These are phyloP conservation scores for Russula earlei DNA, from an alignment of 768 basidiomycete species.

Conservation along the genomic window DNA sequence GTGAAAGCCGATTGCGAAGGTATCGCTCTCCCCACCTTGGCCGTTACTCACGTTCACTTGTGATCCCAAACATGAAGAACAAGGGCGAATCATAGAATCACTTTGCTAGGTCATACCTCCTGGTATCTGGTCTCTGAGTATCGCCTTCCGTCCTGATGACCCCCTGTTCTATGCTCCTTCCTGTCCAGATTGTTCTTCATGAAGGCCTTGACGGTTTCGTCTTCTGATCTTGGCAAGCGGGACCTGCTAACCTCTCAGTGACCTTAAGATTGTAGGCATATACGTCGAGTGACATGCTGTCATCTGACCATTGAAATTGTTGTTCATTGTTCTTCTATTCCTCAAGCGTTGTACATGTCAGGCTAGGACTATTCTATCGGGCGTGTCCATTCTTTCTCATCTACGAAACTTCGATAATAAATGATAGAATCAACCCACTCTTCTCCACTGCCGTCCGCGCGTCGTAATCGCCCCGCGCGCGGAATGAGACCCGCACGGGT, in stretches of 20 bases:
- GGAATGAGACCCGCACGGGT: slow-evolving; percentile 69
- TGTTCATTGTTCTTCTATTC: too few species aligned
- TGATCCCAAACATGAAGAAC: slow-evolving; percentile 5
- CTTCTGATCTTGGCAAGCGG: too few species aligned
- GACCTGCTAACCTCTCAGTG: too few species aligned
- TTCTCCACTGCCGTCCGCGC: slow-evolving; percentile 60
- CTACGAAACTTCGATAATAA: slow-evolving; percentile 68
- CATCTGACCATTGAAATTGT: too few species aligned
- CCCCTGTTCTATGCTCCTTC: not conserved
- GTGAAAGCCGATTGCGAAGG: slow-evolving; percentile 14
- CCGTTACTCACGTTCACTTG: not conserved
- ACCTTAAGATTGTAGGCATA: not conserved
- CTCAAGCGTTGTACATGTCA: not conserved
- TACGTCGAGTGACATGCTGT: not conserved
- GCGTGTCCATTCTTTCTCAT: slow-evolving; percentile 21
- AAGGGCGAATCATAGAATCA: not conserved
- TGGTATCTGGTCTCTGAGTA: too few species aligned
- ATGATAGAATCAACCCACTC: slow-evolving; percentile 87
- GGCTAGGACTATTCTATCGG: not conserved
- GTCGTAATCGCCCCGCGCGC: slow-evolving; percentile 60
- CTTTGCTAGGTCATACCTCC: not conserved
- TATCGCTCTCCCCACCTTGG: not conserved
- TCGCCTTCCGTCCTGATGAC: not conserved
- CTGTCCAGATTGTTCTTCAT: not conserved
- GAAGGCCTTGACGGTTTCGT: not conserved